These are phyloP conservation scores for Acanthochlamys bracteata DNA, from an alignment of 106 monocot genomes.

Conservation along the genomic window DNA sequence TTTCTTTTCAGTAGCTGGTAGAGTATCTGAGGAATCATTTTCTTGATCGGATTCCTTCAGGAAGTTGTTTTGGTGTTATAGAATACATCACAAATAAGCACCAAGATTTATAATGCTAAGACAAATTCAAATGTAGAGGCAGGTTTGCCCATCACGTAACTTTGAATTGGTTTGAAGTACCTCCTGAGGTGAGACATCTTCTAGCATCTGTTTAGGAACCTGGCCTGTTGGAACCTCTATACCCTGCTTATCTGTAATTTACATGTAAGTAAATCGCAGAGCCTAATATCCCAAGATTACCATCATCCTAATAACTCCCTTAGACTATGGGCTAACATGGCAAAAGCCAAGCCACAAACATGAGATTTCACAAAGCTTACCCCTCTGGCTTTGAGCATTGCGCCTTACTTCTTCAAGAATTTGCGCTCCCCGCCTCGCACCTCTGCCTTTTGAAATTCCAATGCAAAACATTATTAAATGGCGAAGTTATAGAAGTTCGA, in stretches of 20 bases:
- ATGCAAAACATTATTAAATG: neutral
- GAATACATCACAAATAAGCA: neutral
- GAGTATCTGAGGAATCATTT: neutral
- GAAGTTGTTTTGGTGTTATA: neutral
- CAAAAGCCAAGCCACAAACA: neutral
- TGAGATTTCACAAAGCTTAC: neutral
- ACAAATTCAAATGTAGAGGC: too few species aligned
- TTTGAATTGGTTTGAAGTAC: neutral
- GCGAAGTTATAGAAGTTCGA: neutral
- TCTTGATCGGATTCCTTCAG: neutral
- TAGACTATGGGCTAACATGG: neutral
- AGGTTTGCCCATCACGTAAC: neutral
- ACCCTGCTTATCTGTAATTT: conserved; percentile 6
- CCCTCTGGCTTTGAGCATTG: neutral
- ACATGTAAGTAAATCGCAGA: too few species aligned
- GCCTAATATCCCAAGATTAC: neutral
- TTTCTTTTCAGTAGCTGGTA: conserved; percentile 5
- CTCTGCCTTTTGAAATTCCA: neutral
- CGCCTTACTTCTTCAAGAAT: neutral
- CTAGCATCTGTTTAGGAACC: conserved; percentile 11
- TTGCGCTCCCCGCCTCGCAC: neutral
- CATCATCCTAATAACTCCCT: neutral
- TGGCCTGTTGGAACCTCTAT: conserved; percentile 1
- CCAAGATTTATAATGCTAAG: too few species aligned
- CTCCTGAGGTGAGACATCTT: conserved; percentile 5